These are phyloP conservation scores for Phalaenopsis hybrid DNA, from an alignment of 116 monocot species.

Conservation along the genomic window DNA sequence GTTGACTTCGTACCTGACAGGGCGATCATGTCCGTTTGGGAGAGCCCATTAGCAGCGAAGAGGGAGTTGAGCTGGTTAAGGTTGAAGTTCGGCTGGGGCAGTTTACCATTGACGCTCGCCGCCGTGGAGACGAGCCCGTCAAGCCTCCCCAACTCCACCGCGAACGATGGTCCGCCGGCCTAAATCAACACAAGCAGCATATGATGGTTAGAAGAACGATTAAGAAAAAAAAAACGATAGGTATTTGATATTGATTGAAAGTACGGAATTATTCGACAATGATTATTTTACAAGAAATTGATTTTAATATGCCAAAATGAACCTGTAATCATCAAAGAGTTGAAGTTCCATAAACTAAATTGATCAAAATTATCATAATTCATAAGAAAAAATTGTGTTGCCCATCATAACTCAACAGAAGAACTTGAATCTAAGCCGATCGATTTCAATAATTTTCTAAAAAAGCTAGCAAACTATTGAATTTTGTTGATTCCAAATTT, in stretches of 20 bases:
- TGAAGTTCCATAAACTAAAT: no score
- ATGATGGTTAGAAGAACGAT: neutral
- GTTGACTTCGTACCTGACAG: constrained; percentile 48
- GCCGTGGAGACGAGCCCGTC: constrained; percentile 55
- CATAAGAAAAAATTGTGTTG: no score
- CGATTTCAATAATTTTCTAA: no score
- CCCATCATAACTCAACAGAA: no score
- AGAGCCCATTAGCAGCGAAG: constrained; percentile 52
- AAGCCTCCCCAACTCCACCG: constrained; percentile 67
- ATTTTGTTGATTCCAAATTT: no score
- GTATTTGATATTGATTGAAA: neutral
- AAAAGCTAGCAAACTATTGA: no score
- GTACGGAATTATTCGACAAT: no score
- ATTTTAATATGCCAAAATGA: no score
- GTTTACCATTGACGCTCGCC: constrained; percentile 46
- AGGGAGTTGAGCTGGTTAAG: constrained; percentile 49
- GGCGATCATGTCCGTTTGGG: constrained; percentile 63
- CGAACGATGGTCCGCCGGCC: constrained; percentile 66
- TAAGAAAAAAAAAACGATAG: neutral
- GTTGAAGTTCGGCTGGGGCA: constrained; percentile 52
- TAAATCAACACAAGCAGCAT: neutral
- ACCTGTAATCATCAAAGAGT: no score
- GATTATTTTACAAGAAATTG: no score
- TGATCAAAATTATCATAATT: no score
- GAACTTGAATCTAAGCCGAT: no score